Conservation (phyloP, 2,329 filamentous ascomycete species). For the Tolypocladium capitatum region DNA sequence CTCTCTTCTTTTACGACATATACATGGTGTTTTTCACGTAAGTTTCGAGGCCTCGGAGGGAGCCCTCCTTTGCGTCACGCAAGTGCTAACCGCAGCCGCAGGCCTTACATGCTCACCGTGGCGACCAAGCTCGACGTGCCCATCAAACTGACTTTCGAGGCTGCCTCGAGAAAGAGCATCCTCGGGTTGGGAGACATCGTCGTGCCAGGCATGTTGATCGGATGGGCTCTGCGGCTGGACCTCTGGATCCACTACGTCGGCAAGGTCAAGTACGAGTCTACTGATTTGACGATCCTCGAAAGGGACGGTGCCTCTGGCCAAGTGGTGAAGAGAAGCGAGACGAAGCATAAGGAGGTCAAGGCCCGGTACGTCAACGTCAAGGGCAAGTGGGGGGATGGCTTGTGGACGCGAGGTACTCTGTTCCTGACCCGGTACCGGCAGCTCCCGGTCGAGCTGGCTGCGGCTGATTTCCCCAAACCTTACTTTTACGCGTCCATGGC, state of each 20-base stretch:
- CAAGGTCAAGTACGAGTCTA: constrained; percentile 39
- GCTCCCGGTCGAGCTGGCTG: constrained; percentile 20
- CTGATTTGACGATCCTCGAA: constrained; percentile 19
- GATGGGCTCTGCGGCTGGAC: constrained; percentile 80
- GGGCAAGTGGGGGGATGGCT: constrained; percentile 68
- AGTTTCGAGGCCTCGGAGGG: constrained; percentile 14
- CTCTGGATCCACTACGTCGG: constrained; percentile 69
- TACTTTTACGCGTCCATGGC: constrained; percentile 70
- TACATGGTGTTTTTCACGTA: constrained; percentile 79
- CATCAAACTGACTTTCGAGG: constrained; percentile 72
- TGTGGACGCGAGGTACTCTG: constrained; percentile 49
- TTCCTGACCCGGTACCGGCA: constrained; percentile 11
- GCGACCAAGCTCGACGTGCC: constrained; percentile 83
- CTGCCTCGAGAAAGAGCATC: constrained; percentile 60
- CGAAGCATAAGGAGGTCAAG: constrained; percentile 35
- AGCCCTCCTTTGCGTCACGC: accelerated
- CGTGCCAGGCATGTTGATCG: constrained; percentile 82
- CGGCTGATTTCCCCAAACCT: constrained; percentile 56
- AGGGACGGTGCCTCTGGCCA: constrained; percentile 19
- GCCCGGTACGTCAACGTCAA: constrained; percentile 44
- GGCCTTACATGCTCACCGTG: constrained; percentile 73
- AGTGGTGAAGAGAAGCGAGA: constrained; percentile 20
- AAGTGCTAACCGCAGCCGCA: constrained; percentile 13
- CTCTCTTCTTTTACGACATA: constrained; percentile 89
- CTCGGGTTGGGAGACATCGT: constrained; percentile 92